Evolutionary conservation across 495 filamentous ascomycete species (phyloP), one percentile per base, ranked within the genome.

Genomic region (Coniosporium apollinis): DNA sequence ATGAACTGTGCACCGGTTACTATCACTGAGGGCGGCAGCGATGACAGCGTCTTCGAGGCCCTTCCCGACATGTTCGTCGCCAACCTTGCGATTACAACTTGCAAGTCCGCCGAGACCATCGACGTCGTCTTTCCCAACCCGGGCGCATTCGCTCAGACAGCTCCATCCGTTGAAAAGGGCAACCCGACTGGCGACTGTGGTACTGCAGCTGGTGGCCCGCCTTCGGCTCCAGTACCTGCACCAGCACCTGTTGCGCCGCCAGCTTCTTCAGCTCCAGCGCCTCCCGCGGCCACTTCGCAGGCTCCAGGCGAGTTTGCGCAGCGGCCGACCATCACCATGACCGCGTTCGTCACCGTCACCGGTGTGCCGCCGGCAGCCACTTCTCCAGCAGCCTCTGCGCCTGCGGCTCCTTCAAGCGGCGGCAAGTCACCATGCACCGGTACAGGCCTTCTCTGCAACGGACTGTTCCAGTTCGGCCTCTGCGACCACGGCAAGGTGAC

Each of bases 31-130:
- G 60, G 68, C 21, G 29, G 43, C 3, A 42, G 41, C 11, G 44
- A 53, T 15, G 32, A 29, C 2, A 36, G 39, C 5, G 48, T 50
- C 17, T 53, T 55, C 38, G 36, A 58, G 44, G 20, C 21, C 2
- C 58, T 67, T 26, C 76, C 76, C 0, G 51, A 61, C 5, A 55
- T 78, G 36, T 78, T 75, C 49, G 46, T 64, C 3, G 72, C 73
- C 36, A 78, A 79, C 34, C 54, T 77, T 20, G 14, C 6, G 7
- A 39, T 39, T 13, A 25, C 19, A 10, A 37, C 41, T 8, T 58
- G 55, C 31, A 37, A 29, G 4, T 43, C 38, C 6, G 17, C 19
- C 3, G 45, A 48, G 15, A 25, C 5, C 10, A 30, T 13, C 15
- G 43, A 50, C 30, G 35, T 34, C n/a, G 33, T 20, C 18, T 52